Evolutionary conservation across 225 moss, liverwort and hornwort species (phyloP).

Genomic region (Pseudisothecium myosuroides): DNA sequence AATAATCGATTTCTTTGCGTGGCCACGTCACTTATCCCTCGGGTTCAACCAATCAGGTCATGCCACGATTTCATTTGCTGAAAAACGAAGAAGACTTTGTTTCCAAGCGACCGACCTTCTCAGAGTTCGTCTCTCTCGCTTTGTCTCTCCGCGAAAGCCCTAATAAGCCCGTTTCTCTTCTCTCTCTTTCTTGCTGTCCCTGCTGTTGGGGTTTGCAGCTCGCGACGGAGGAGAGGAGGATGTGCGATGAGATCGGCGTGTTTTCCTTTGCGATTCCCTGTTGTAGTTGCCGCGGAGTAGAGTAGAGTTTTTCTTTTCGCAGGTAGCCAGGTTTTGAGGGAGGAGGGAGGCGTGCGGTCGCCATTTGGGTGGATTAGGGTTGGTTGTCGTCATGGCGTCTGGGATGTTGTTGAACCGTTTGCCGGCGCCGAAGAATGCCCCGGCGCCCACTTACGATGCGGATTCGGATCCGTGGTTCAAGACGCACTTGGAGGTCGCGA

Average conservation of each 20-base stretch:
- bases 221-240: not conserved
- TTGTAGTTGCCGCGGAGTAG: not conserved
- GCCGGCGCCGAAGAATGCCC: slow-evolving; percentile 56
- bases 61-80: not conserved
- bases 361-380: not conserved
- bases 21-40: not conserved
- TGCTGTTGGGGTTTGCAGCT: not conserved
- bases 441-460: slow-evolving; percentile 55
- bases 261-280: not conserved
- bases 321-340: not conserved
- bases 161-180: not conserved
- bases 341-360: not conserved
- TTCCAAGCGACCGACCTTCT: not conserved
- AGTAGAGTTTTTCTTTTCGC: not conserved
- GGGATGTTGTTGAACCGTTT: slow-evolving; percentile 75
- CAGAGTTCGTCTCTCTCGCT: not conserved
- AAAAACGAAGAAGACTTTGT: not conserved
- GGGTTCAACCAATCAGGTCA: not conserved
- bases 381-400: slow-evolving; percentile 39
- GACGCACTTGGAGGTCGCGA: slow-evolving; percentile 70
- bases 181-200: too few species aligned
- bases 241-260: not conserved
- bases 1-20: not conserved
- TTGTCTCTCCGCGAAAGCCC: not conserved
- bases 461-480: slow-evolving; percentile 89